Conservation (phyloP, 2,329 filamentous ascomycete genomes). For the Corynespora cassiicola region DNA sequence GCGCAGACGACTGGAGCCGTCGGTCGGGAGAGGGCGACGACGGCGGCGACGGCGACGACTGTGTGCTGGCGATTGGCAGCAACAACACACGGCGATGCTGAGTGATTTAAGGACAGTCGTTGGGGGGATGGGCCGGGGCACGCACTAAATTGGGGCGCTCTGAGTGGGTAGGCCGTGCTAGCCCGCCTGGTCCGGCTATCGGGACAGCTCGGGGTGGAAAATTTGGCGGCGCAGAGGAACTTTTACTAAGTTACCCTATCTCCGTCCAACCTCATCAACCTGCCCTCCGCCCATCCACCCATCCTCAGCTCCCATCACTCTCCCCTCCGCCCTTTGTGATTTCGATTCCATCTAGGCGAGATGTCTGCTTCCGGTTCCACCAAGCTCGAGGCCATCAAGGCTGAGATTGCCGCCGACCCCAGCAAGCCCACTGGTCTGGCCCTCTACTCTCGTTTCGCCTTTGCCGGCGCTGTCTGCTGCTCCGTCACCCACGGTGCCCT, state of each 20-base stretch:
- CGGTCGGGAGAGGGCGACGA: no score
- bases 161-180: no score
- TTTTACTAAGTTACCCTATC: constrained; percentile 21
- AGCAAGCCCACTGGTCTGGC: constrained; percentile 66
- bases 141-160: constrained; percentile 4
- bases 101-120: constrained; percentile 2
- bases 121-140: no score
- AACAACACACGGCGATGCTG: constrained; percentile 1
- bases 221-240: constrained; percentile 13
- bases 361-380: constrained; percentile 54
- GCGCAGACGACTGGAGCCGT: no score
- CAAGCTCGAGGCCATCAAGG: constrained; percentile 61
- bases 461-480: constrained; percentile 97
- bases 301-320: constrained; percentile 24
- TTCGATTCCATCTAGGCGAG: constrained; percentile 21
- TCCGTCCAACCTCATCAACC: constrained; percentile 23
- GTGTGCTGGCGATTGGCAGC: no score
- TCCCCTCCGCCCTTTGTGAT: constrained; percentile 32
- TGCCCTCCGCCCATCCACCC: constrained; percentile 31
- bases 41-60: no score
- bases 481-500: constrained; percentile 96
- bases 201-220: constrained; percentile 12
- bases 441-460: constrained; percentile 95
- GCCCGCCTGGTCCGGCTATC: constrained; percentile 4
- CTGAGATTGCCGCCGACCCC: constrained; percentile 55